Base-by-base conservation (phyloP, 2,329 filamentous ascomycete genomes). In the Myriangium duriaei region DNA sequence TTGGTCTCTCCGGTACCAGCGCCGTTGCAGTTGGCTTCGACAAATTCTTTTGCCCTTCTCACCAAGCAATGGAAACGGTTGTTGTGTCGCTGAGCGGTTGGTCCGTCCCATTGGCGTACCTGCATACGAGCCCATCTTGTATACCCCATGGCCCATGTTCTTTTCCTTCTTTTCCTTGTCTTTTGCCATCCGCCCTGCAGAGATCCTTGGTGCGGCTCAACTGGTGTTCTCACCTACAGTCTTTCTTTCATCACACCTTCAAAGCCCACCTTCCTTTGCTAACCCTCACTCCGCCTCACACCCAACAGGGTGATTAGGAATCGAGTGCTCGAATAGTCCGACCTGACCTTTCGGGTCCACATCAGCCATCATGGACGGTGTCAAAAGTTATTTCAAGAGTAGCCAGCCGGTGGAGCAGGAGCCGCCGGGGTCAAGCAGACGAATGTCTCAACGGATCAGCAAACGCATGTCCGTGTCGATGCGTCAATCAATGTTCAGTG, bases 331-430 rank as follows among this genome's bases (percentile, higher is more conserved):
- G 13, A 15, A n/a, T 16, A 26, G 34, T 36, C 35, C 16, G 24
- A 34, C 16, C 11, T 33, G 7, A 16, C 16, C 6, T 15, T 18
- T n/a, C n/a, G n/a, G n/a, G n/a, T n/a, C n/a, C 21, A 26, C 18
- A 16, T 26, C n/a, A 18, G 30, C 21, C 51, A 58, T 41, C 30
- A 80, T 80, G 76, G 75, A 74, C 42, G 28, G 29, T 12, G 51
- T 80, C 43, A 66, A 63, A 34, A 71, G 58, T 52, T 80, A 79
- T 50, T 78, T 80, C 64, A 76, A 72, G 60, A 61, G 69, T 31
- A 63, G 64, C 39, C 64, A 65, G 61, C 59, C 60, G 12, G 21
- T 26, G 21, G 21, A 26, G 21, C 21, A 26, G 21, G 7, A 7
- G 21, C 7, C 7, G 21, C 21, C 21, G n/a, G 17, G 32, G 33